Conservation (phyloP, 2,329 filamentous ascomycete species). For the Cordyceps fumosorosea region DNA sequence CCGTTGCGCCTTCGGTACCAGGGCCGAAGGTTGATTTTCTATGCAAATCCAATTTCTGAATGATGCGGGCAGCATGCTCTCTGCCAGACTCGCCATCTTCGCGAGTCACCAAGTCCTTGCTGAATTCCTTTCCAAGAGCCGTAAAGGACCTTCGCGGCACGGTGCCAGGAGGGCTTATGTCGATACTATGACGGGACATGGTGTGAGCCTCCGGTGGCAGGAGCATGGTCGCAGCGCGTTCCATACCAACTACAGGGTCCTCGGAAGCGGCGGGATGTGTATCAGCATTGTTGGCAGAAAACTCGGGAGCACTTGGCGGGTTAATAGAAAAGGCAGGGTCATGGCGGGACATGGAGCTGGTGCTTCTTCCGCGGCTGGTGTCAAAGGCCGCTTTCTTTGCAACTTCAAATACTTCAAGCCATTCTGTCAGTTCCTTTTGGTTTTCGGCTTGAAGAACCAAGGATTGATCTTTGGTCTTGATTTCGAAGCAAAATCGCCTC, state of each 20-base stretch:
- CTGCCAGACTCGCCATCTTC: slow-evolving; percentile 69
- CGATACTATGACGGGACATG: slow-evolving; percentile 62
- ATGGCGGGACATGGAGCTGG: slow-evolving; percentile 38
- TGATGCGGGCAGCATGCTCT: slow-evolving; percentile 81
- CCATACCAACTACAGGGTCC: slow-evolving; percentile 32
- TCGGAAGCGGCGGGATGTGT: slow-evolving; percentile 56
- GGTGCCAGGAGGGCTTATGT: slow-evolving; percentile 48
- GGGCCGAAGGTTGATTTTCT: slow-evolving; percentile 63
- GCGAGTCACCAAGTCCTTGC: slow-evolving; percentile 24
- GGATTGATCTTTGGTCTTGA: slow-evolving; percentile 93
- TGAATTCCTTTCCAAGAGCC: slow-evolving; percentile 38
- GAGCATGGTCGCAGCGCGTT: slow-evolving; percentile 59
- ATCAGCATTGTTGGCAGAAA: slow-evolving; percentile 73
- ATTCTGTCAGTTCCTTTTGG: slow-evolving; percentile 84
- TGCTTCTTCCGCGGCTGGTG: slow-evolving; percentile 51
- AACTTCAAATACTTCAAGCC: slow-evolving; percentile 88
- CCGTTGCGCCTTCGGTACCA: slow-evolving; percentile 27
- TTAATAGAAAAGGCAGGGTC: slow-evolving; percentile 89
- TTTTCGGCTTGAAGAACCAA: slow-evolving; percentile 90
- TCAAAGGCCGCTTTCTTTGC: slow-evolving; percentile 91
- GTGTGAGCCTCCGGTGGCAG: slow-evolving; percentile 53
- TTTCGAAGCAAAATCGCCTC: slow-evolving; percentile 92
- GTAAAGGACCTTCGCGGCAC: slow-evolving; percentile 47
- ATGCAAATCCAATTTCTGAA: slow-evolving; percentile 86
- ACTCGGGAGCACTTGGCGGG: slow-evolving; percentile 80